These are phyloP conservation scores for Abelmoschus esculentus DNA, from an alignment of 345 rosid species.

Conservation along the genomic window DNA sequence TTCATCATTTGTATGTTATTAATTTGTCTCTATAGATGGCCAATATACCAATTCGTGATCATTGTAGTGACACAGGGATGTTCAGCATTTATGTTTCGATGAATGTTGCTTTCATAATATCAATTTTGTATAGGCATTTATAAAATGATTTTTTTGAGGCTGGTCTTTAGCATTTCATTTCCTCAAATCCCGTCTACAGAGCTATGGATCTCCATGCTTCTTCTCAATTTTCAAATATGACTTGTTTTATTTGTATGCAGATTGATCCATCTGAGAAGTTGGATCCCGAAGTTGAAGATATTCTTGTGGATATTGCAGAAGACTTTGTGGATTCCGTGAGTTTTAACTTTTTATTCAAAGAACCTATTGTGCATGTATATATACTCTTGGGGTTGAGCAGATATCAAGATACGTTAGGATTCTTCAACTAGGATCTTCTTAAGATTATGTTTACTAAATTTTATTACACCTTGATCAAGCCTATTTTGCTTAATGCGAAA, in stretches of 20 bases:
- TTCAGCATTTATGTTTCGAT: background rate
- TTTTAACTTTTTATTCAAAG: slow-evolving; percentile 10
- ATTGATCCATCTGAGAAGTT: slow-evolving; percentile 84
- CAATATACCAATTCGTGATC: background rate
- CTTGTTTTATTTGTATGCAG: slow-evolving; percentile 29
- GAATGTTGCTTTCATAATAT: background rate
- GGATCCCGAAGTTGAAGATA: slow-evolving; percentile 91
- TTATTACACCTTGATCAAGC: background rate
- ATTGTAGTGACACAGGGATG: background rate
- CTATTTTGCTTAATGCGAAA: background rate
- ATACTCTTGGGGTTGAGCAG: background rate
- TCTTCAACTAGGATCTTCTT: background rate
- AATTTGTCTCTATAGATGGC: background rate
- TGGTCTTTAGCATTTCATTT: background rate
- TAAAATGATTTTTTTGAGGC: background rate
- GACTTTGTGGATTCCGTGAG: slow-evolving; percentile 94
- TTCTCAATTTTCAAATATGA: background rate
- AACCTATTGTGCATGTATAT: background rate
- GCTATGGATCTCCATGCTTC: background rate
- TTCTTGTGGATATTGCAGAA: slow-evolving; percentile 89
- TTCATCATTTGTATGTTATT: background rate
- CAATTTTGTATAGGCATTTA: background rate
- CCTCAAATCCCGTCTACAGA: background rate
- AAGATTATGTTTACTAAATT: background rate
- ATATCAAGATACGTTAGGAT: background rate